Evolutionary conservation across 2,329 filamentous ascomycete species (phyloP).

Genomic region (Ophiostoma angusticollis): DNA sequence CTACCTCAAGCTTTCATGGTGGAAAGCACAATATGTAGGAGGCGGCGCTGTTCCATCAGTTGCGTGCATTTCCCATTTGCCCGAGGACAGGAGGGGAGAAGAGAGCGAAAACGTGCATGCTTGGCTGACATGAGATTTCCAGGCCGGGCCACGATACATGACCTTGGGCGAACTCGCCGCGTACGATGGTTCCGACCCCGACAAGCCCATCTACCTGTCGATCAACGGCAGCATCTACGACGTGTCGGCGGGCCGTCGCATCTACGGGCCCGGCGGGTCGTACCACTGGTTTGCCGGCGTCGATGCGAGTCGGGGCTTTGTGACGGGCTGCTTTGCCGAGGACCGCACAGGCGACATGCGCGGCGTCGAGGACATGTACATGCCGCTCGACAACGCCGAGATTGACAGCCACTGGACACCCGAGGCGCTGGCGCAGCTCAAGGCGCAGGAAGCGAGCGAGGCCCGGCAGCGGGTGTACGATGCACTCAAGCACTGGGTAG

Average conservation of each 20-base stretch:
- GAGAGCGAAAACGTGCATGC: too few species aligned
- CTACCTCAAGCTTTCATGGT: slow-evolving; percentile 44
- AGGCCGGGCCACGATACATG: slow-evolving; percentile 49
- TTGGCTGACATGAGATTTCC: too few species aligned
- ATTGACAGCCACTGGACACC: slow-evolving; percentile 47
- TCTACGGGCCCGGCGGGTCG: slow-evolving; percentile 73
- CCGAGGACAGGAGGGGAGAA: too few species aligned
- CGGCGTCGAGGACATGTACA: slow-evolving; percentile 76
- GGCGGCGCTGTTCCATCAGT: neutral
- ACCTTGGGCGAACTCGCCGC: slow-evolving; percentile 60
- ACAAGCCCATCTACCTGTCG: slow-evolving; percentile 75
- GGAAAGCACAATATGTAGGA: slow-evolving; percentile 50
- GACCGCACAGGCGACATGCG: slow-evolving; percentile 75
- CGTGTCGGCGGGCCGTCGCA: slow-evolving; percentile 52
- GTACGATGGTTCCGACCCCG: slow-evolving; percentile 66
- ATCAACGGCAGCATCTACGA: slow-evolving; percentile 83
- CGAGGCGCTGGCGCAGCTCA: slow-evolving; percentile 38
- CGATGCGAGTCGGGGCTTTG: slow-evolving; percentile 77
- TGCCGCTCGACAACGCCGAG: slow-evolving; percentile 49
- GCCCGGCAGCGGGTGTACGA: slow-evolving; percentile 54
- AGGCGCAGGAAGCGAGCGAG: slow-evolving; percentile 48
- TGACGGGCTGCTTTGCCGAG: slow-evolving; percentile 83
- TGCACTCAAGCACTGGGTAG: slow-evolving; percentile 66
- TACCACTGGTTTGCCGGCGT: slow-evolving; percentile 80
- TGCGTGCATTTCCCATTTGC: neutral